Evolutionary conservation across 1,284 basidiomycete genomes (phyloP), one percentile per base, ranked within the genome.

Genomic region (Puccinia horiana): DNA sequence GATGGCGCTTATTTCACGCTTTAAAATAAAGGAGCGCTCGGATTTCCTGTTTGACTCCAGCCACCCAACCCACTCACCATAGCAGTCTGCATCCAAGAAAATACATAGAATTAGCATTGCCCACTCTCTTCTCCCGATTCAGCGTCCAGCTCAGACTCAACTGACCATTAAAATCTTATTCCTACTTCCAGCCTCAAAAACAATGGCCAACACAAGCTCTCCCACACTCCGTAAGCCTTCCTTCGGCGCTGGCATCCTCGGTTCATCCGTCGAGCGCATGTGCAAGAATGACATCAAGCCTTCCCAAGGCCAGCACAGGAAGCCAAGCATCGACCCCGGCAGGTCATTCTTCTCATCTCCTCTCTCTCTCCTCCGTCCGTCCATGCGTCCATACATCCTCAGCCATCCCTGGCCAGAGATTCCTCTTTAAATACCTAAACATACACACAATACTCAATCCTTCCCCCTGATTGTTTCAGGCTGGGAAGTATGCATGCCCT

Each of bases 401-500:
- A n/a, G 5, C 23, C 32, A 52, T 52, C 47, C 42, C 37, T 8
- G n/a, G 6, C 26, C 23, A 52, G n/a, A 52, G 49, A 52, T n/a
- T 29, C 52, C 29, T 63, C 49, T 11, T 26, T n/a, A 56, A 37
- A 35, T 1, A 63, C 18, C 61, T 69, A 4, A 61, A 14, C 29
- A 16, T 35, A 35, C 18, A 61, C 32, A 29, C 58, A 29, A 29
- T 29, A 26, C 16, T 35, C 2, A 32, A 9, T 29, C 20, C 29
- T 35, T 49, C 4, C 40, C 26, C 12, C 29, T 49, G 16, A 8
- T 52, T 63, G 6, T 32, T 44, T 11, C 56, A 81, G 79, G 26
- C 58, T 81, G 26, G 70, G 79, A 2, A 42, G 56, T 44, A 81
- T 81, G 79, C 79, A 81, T 29, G 69, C 69, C 16, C 70, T 74